phyloP scores from a whole-genome alignment of 805 yeast genomes.

The Suhomyces canberraensis region DNA sequence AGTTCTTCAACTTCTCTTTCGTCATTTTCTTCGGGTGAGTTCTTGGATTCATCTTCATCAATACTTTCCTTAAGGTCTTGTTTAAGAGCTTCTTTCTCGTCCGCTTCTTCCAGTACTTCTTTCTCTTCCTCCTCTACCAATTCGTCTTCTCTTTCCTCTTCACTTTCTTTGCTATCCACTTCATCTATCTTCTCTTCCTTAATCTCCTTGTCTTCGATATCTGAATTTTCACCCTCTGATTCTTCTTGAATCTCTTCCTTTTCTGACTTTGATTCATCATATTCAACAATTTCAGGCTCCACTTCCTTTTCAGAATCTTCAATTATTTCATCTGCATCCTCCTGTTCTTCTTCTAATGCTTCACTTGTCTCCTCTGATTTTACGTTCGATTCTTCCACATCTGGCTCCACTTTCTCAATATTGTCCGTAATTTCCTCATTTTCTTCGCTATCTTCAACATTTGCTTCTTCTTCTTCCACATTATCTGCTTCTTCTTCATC shows the following conservation, averaged over 20 bases:
- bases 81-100: slow-evolving; percentile 5
- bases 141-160: slow-evolving; percentile 8
- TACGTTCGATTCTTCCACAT: slow-evolving; percentile 5
- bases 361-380: background rate
- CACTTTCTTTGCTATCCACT: background rate
- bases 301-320: slow-evolving; percentile 3
- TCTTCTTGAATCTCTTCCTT: slow-evolving; percentile 4
- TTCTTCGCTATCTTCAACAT: slow-evolving; percentile 3
- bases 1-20: slow-evolving; percentile 7
- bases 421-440: too few species aligned
- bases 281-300: slow-evolving; percentile 1
- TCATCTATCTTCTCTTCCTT: slow-evolving; percentile 5
- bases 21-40: too few species aligned
- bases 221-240: slow-evolving; percentile 4
- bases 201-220: slow-evolving; percentile 5
- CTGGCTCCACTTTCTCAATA: slow-evolving; percentile 2
- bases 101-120: slow-evolving; percentile 10
- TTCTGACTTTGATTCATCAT: background rate
- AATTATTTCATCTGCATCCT: slow-evolving; percentile 5
- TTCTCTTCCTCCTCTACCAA: slow-evolving; percentile 10
- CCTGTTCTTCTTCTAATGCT: background rate
- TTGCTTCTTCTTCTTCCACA: slow-evolving; percentile 1
- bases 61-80: slow-evolving; percentile 5
- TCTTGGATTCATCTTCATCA: background rate
- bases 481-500: slow-evolving; percentile 2